Conservation (phyloP, 441 rosid genomes). For the Gossypium laxum region DNA sequence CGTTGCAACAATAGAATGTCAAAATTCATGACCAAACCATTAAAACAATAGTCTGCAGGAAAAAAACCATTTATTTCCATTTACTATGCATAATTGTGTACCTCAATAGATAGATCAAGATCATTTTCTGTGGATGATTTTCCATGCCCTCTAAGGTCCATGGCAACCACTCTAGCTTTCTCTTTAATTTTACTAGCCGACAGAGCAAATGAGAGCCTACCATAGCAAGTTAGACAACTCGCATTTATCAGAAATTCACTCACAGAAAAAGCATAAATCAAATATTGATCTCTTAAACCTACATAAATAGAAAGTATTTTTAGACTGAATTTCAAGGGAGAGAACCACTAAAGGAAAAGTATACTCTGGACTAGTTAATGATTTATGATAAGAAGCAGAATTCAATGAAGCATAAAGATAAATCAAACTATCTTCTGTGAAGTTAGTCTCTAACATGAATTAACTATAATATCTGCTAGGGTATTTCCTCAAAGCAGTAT, state of each 20-base stretch:
- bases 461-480: neutral
- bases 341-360: neutral
- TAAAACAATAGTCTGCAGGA: neutral
- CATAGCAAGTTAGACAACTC: conserved; percentile 9
- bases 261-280: neutral
- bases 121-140: conserved; percentile 74
- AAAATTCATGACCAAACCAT: neutral
- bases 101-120: conserved; percentile 68
- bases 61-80: neutral
- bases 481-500: neutral
- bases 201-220: conserved; percentile 79
- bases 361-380: neutral
- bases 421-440: neutral
- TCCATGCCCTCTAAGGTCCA: conserved; percentile 96
- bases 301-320: neutral
- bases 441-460: neutral
- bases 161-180: conserved; percentile 71
- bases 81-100: neutral
- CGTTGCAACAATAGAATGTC: neutral
- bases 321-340: neutral
- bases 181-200: conserved; percentile 73
- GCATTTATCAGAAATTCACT: neutral
- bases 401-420: neutral
- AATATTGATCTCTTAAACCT: neutral
- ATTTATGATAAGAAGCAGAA: neutral